These are phyloP conservation scores for Trametes gibbosa DNA, from an alignment of 768 basidiomycete species.

Conservation along the genomic window DNA sequence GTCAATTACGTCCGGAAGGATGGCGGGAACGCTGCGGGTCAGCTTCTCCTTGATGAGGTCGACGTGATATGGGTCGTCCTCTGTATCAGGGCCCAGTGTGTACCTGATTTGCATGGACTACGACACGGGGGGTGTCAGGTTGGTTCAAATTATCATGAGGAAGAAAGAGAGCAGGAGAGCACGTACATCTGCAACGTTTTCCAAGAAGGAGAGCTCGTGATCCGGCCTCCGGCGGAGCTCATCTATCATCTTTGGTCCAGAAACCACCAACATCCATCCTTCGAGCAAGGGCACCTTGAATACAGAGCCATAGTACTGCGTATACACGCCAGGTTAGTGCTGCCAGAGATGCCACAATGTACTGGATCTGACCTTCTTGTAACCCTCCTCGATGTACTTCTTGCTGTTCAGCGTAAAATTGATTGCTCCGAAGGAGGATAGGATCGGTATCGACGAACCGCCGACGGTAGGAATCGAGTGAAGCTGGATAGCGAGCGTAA, in stretches of 20 bases:
- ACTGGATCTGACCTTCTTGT: slow-evolving; percentile 28
- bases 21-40: slow-evolving; percentile 22
- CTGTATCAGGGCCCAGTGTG: slow-evolving; percentile 30
- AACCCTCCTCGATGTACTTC: slow-evolving; percentile 36
- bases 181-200: slow-evolving; percentile 39
- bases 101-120: slow-evolving; percentile 30
- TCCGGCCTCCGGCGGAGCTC: slow-evolving; percentile 51
- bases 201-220: slow-evolving; percentile 41
- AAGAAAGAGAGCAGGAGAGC: too few species aligned
- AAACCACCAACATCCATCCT: slow-evolving; percentile 47
- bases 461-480: slow-evolving; percentile 32
- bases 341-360: neutral
- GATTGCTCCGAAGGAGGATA: slow-evolving; percentile 33
- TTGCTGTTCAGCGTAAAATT: slow-evolving; percentile 32
- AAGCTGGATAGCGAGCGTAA: slow-evolving; percentile 3
- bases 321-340: neutral
- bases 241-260: slow-evolving; percentile 42
- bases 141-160: slow-evolving; percentile 1
- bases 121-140: neutral
- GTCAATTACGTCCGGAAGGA: slow-evolving; percentile 24
- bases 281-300: slow-evolving; percentile 46
- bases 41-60: slow-evolving; percentile 26
- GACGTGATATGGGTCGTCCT: slow-evolving; percentile 22
- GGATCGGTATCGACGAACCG: slow-evolving; percentile 33
- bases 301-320: slow-evolving; percentile 20